A percentile compares a stretch with the other conserved stretches of the same genome.
phyloP scores from a whole-genome alignment of 1,284 basidiomycete genomes.

The Limonomyces culmigenus region DNA sequence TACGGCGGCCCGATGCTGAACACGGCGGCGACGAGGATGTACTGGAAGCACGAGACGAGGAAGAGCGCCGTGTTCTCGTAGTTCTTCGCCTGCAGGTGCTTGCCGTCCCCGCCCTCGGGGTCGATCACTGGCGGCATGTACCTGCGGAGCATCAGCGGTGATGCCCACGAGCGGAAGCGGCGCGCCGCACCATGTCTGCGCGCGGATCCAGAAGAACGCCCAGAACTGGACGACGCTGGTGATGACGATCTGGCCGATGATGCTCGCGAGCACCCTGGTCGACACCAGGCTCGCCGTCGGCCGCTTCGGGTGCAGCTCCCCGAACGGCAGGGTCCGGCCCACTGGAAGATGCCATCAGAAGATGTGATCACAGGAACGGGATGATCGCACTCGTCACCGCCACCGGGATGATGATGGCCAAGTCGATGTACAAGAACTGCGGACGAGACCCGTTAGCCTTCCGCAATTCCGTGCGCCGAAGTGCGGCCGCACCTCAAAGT shows the following conservation, averaged over 20 bases:
- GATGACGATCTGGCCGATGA: slow-evolving; percentile 86
- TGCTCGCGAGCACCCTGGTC: slow-evolving; percentile 87
- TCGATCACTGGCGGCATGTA: slow-evolving; percentile 44
- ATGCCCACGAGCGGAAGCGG: neutral
- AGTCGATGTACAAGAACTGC: slow-evolving; percentile 92
- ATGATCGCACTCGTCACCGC: slow-evolving; percentile 78
- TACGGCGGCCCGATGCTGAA: slow-evolving; percentile 98
- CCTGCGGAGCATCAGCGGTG: slow-evolving; percentile 20
- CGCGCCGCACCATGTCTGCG: slow-evolving; percentile 58
- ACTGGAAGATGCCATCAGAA: slow-evolving; percentile 28
- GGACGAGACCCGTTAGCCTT: too few species aligned
- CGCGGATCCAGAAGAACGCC: slow-evolving; percentile 79
- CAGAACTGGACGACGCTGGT: slow-evolving; percentile 76
- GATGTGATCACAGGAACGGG: neutral
- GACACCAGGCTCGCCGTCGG: slow-evolving; percentile 95
- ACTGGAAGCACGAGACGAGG: slow-evolving; percentile 94
- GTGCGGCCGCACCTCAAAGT: slow-evolving; percentile 64
- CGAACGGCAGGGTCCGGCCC: slow-evolving; percentile 87
- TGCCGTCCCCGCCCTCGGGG: slow-evolving; percentile 36
- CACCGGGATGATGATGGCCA: slow-evolving; percentile 94
- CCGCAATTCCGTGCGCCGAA: slow-evolving; percentile 5
- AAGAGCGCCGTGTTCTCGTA: slow-evolving; percentile 92
- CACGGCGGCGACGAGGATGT: slow-evolving; percentile 89
- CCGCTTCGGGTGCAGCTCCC: slow-evolving; percentile 74
- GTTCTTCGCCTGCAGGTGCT: slow-evolving; percentile 80